phyloP scores from a whole-genome alignment of 2,329 filamentous ascomycete species.

The Alternaria metachromatica region DNA sequence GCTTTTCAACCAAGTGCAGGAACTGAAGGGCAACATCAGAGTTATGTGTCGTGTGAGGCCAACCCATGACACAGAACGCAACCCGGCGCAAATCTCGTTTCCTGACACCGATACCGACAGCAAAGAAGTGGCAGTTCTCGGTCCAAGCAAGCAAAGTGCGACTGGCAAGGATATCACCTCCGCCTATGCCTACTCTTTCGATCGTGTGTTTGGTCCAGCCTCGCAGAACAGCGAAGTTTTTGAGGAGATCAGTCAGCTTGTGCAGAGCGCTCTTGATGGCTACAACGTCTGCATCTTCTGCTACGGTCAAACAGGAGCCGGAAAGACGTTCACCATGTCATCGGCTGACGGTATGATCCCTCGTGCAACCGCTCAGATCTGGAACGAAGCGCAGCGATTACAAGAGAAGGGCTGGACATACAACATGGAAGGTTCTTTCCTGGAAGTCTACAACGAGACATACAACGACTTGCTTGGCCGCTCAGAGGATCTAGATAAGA shows the following conservation, averaged over 20 bases:
- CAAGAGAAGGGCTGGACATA: constrained; percentile 94
- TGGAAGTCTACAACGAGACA: constrained; percentile 98
- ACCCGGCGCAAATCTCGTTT: constrained; percentile 76
- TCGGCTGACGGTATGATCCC: constrained; percentile 97
- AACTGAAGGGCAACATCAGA: constrained; percentile 96
- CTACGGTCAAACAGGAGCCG: constrained; percentile 95
- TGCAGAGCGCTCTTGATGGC: constrained; percentile 93
- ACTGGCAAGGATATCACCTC: constrained; percentile 78
- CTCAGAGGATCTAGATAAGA: constrained; percentile 74
- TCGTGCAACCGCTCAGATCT: constrained; percentile 89
- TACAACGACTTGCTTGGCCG: constrained; percentile 85
- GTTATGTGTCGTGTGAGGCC: constrained; percentile 97
- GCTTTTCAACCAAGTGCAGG: constrained; percentile 96
- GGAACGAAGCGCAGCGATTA: constrained; percentile 81
- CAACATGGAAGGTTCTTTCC: constrained; percentile 90
- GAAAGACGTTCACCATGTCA: constrained; percentile 97
- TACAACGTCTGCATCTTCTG: constrained; percentile 99
- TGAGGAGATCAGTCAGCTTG: constrained; percentile 93
- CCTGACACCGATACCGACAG: constrained; percentile 82
- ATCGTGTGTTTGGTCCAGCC: constrained; percentile 83
- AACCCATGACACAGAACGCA: constrained; percentile 63
- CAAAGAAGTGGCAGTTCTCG: constrained; percentile 83
- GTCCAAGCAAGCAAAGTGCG: constrained; percentile 82
- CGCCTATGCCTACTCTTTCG: constrained; percentile 86
- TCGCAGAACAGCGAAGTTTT: constrained; percentile 87